These are phyloP conservation scores for Fusarium xyrophilum DNA, from an alignment of 2,329 filamentous ascomycete genomes.

Conservation along the genomic window DNA sequence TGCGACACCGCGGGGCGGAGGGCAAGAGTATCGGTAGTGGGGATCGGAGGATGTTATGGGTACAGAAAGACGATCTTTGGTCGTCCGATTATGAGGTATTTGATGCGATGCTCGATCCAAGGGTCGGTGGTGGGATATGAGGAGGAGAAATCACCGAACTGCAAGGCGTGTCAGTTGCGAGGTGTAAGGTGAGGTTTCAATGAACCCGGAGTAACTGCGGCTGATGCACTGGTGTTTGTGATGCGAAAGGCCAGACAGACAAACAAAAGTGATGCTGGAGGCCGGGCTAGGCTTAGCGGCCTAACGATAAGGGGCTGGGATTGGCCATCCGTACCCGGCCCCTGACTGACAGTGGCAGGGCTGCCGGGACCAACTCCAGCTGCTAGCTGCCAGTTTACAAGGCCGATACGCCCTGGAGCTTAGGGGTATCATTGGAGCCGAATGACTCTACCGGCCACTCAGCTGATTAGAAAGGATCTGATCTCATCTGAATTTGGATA, in stretches of 20 bases:
- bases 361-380: slow-evolving; percentile 7
- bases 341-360: slow-evolving; percentile 32
- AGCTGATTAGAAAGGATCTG: neutral
- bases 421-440: slow-evolving; percentile 6
- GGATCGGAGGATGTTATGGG: slow-evolving; percentile 6
- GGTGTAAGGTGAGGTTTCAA: slow-evolving; percentile 38
- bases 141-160: slow-evolving; percentile 24
- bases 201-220: slow-evolving; percentile 42
- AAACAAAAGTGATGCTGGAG: slow-evolving; percentile 6
- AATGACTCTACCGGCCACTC: slow-evolving; percentile 33
- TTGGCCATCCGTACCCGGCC: slow-evolving; percentile 6
- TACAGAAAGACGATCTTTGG: slow-evolving; percentile 20
- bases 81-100: slow-evolving; percentile 12
- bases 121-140: slow-evolving; percentile 23
- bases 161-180: slow-evolving; percentile 33
- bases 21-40: slow-evolving; percentile 17
- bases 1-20: slow-evolving; percentile 37
- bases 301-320: slow-evolving; percentile 12
- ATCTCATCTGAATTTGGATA: neutral
- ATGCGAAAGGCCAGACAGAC: slow-evolving; percentile 38
- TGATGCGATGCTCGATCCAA: slow-evolving; percentile 17
- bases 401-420: slow-evolving; percentile 13
- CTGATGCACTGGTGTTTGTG: slow-evolving; percentile 37
- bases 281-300: slow-evolving; percentile 47
- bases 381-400: slow-evolving; percentile 27